Evolutionary conservation across 768 basidiomycete species (phyloP).

Genomic region (Astraeus odoratus): DNA sequence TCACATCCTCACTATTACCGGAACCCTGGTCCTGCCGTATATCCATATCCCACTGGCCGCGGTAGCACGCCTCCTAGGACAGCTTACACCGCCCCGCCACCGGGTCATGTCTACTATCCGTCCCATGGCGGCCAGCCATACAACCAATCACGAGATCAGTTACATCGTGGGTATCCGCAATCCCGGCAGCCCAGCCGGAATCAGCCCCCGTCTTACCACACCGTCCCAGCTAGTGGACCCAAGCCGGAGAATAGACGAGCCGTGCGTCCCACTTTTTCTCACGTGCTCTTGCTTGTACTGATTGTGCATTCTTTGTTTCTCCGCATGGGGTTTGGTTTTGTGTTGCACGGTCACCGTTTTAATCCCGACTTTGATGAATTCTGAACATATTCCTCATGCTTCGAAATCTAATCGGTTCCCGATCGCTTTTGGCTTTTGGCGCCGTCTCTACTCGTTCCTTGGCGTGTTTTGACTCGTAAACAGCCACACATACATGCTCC

Average conservation of each 20-base stretch:
- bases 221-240: conserved; percentile 21
- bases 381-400: conserved; percentile 2
- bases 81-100: conserved; percentile 21
- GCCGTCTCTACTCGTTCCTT: background rate
- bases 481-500: conserved; percentile 24
- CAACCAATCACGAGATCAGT: conserved; percentile 12
- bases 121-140: conserved; percentile 6
- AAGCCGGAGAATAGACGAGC: conserved; percentile 27
- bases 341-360: background rate
- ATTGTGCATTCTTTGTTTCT: conserved; percentile 7
- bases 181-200: conserved; percentile 18
- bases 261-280: conserved; percentile 16
- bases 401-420: background rate
- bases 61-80: conserved; percentile 12
- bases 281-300: conserved; percentile 11
- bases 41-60: conserved; percentile 13
- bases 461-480: background rate
- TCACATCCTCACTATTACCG: conserved; percentile 13
- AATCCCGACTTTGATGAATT: conserved; percentile 5
- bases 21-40: conserved; percentile 10
- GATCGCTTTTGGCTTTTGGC: background rate
- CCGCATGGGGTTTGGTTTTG: conserved; percentile 1
- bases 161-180: conserved; percentile 13
- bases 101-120: conserved; percentile 20
- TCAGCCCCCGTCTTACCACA: conserved; percentile 20